Base-by-base conservation (phyloP, 1,284 basidiomycete genomes). In the Trichosporon ovoides region DNA sequence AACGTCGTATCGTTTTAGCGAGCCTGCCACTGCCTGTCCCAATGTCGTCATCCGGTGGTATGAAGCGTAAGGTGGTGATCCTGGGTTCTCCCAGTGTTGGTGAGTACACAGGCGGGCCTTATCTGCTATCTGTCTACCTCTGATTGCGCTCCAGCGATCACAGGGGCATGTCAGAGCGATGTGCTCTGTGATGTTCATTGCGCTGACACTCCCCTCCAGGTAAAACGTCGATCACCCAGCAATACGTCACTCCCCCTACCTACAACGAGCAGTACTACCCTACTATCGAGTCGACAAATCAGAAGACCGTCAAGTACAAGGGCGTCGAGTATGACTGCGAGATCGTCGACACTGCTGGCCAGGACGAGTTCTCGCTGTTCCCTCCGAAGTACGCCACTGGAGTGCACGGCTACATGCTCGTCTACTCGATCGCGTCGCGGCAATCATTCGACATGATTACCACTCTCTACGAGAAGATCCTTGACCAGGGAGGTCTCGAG, bases 321-420 rank as follows among this genome's bases (percentile, higher is more conserved):
- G 91, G 91, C 56, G 81, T 84, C 46, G 87, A 93, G 66, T 98
- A 91, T 73, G 85, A 91, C 66, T 92, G 91, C 80, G 93, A 98
- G 80, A 97, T 99, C 80, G 91, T 98, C 73, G 96, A 99, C 79
- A 97, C 94, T 60, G 96, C 96, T 56, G 96, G 96, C 51, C 93
- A 98, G 87, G 90, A 92, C 69, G 90, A 92, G 71, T 91, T 87
- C 78, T 88, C 88, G 31, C 86, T 91, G 62, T 80, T 91, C 71
- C 85, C 88, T 66, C 83, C 86, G 60, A 89, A 89, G 74, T 87
- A 91, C 76, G 85, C 88, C 61, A 84, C 90, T 68, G 86, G 89
- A 53, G 87, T 90, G 66, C 87, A 90, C 73, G 87, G 89, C 68
- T 92, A 88, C 76, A 84, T 92, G 65, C 84, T 92, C 62, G 95